These are phyloP conservation scores for Cenchrus americanus DNA, from an alignment of 176 grass and related monocot species.

Conservation along the genomic window DNA sequence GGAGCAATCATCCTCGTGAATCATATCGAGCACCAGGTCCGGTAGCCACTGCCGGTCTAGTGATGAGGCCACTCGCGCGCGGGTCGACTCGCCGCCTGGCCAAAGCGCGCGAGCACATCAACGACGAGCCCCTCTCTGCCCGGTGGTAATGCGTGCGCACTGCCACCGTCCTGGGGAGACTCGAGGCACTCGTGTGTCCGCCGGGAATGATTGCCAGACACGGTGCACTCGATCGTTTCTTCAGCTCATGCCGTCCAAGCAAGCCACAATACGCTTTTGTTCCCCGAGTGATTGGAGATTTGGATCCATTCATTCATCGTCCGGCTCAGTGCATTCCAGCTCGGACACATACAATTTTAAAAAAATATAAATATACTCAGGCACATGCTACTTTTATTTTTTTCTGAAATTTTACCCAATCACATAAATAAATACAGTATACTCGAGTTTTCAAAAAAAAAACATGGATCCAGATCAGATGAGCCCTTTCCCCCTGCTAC, in stretches of 20 bases:
- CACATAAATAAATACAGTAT: too few species aligned
- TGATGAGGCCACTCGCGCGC: conserved; percentile 4
- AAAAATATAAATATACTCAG: neutral
- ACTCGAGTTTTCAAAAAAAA: too few species aligned
- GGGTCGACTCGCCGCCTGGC: neutral
- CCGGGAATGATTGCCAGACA: conserved; percentile 26
- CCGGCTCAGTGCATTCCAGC: conserved; percentile 37
- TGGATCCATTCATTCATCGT: conserved; percentile 10
- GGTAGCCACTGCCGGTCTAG: neutral
- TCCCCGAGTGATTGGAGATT: neutral
- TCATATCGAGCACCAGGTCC: conserved; percentile 5
- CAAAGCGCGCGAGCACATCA: neutral
- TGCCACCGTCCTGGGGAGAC: conserved; percentile 36
- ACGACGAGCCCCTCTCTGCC: neutral
- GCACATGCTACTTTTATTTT: neutral
- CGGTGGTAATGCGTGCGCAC: conserved; percentile 5
- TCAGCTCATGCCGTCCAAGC: neutral
- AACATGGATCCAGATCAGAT: conserved; percentile 24
- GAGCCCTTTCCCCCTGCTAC: neutral
- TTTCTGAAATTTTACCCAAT: neutral
- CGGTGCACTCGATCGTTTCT: conserved; percentile 21
- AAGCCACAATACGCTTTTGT: neutral
- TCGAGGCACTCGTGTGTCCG: neutral
- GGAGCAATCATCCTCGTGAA: neutral
- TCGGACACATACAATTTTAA: neutral